phyloP scores from a whole-genome alignment of 306 rosid genomes.

The Senna siamea region DNA sequence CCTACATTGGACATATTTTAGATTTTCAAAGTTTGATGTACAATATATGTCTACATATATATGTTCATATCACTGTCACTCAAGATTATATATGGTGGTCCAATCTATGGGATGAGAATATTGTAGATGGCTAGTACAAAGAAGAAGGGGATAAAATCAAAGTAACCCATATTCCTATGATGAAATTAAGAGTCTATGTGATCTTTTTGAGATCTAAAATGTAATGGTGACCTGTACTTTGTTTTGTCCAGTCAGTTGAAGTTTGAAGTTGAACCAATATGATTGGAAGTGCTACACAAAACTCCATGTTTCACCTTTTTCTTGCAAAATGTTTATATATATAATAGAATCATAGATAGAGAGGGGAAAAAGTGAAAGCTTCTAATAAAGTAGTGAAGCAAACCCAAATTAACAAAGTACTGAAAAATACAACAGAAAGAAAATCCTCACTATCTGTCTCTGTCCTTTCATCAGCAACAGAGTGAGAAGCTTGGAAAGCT shows the following conservation, averaged over 20 bases:
- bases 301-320: conserved; percentile 43
- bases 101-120: too few relatives aligned
- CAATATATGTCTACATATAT: too few relatives aligned
- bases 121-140: too few relatives aligned
- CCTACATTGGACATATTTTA: too few relatives aligned
- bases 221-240: too few relatives aligned
- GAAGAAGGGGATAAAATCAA: not conserved
- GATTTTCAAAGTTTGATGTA: too few relatives aligned
- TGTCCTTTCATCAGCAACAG: conserved; percentile 28
- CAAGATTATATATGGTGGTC: too few relatives aligned
- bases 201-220: too few relatives aligned
- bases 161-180: conserved; percentile 14
- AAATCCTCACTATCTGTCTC: conserved; percentile 32
- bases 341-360: not conserved
- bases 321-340: conserved; percentile 20
- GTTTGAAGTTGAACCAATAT: conserved; percentile 29
- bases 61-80: too few relatives aligned
- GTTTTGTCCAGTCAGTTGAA: too few relatives aligned
- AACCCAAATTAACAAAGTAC: conserved; percentile 1
- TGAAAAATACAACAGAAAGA: not conserved
- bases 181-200: too few relatives aligned
- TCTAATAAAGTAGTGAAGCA: conserved; percentile 13
- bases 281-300: conserved; percentile 42
- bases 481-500: conserved; percentile 44
- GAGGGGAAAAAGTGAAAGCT: not conserved